Base-by-base conservation (phyloP, 2,329 filamentous ascomycete species). In the Fusarium sterilihyphosum region DNA sequence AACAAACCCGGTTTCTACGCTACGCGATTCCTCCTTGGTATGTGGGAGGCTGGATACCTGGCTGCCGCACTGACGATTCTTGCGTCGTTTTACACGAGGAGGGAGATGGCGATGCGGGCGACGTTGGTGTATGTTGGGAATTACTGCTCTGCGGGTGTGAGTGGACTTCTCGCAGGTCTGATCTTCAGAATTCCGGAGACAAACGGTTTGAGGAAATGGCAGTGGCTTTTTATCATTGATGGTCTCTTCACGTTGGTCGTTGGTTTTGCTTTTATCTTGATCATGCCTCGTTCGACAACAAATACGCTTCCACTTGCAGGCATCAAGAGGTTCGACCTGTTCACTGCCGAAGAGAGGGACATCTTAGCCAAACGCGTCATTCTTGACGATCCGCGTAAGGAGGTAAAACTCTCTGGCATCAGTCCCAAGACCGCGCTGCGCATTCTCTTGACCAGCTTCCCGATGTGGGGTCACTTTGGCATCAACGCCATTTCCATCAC, bases 101-200 rank as follows among this genome's bases (percentile, higher is more conserved):
- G 6, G 0, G 65, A 67, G 12, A 67, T 67, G 65, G 65, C 52
- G 2, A 16, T 67, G 13, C 11, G 63, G 2, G 65, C 52, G 0
- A 67, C 65, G 7, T 5, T 67, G 2, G 63, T 67, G 5, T 67
- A 67, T n/a, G 63, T 67, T 16, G 65, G 65, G 1, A 67, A 67
- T 11, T 67, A 67, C 3, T 46, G 65, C 35, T 67, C 65, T 53
- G 44, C 65, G 2, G 65, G 65, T 1, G 65, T 67, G 1, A 59
- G 65, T 12, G 65, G 65, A 20, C 38, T 67, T 3, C 35, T 67
- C 3, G 53, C 65, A 0, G 65, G 63, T 0, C 1, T 67, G 8
- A 67, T 67, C 14, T 67, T 67, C 2, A 47, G 31, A 37, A 67
- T 67, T 3, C 33, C 63, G 3, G 63, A 67, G 26, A 44, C 44